These are phyloP conservation scores for Verticillium zaregamsianum DNA, from an alignment of 2,329 filamentous ascomycete genomes.

Conservation along the genomic window DNA sequence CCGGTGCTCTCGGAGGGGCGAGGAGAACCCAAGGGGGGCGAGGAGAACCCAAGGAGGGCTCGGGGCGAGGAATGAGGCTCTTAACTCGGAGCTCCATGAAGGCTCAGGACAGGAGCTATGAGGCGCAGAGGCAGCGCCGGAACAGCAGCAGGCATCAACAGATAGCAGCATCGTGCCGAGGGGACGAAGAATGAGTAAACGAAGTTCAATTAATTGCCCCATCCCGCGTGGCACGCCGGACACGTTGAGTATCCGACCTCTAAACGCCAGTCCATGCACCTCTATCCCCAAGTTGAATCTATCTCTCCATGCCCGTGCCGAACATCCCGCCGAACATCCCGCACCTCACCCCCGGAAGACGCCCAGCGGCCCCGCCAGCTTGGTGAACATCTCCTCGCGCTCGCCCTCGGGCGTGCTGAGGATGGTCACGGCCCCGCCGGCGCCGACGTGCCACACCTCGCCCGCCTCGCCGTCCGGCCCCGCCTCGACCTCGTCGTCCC, in stretches of 20 bases:
- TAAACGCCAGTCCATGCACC: conserved; percentile 1
- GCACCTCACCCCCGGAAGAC: conserved; percentile 33
- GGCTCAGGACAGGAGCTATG: too few species aligned
- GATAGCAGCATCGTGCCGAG: background rate
- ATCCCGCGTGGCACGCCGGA: conserved; percentile 9
- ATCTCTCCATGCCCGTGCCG: background rate
- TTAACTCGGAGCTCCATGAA: too few species aligned
- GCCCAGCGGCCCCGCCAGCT: conserved; percentile 56
- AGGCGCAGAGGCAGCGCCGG: too few species aligned
- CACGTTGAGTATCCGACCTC: conserved; percentile 27
- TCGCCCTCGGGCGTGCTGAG: conserved; percentile 77
- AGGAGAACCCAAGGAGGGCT: too few species aligned
- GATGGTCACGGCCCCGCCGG: conserved; percentile 84
- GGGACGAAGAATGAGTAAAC: background rate
- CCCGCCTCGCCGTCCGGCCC: conserved; percentile 22
- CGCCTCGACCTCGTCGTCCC: conserved; percentile 53
- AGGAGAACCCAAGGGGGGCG: too few species aligned
- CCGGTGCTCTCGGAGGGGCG: too few species aligned
- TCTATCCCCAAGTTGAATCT: background rate
- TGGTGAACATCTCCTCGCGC: conserved; percentile 86
- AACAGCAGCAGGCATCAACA: background rate
- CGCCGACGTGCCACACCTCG: conserved; percentile 78
- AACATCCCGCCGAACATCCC: too few species aligned
- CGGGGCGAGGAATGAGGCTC: too few species aligned
- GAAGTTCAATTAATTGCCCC: background rate